Percentiles rank a stretch among this genome's conserved stretches.
These are phyloP conservation scores for Colletotrichum sp. DNA, from an alignment of 2,329 filamentous ascomycete species.

Conservation along the genomic window DNA sequence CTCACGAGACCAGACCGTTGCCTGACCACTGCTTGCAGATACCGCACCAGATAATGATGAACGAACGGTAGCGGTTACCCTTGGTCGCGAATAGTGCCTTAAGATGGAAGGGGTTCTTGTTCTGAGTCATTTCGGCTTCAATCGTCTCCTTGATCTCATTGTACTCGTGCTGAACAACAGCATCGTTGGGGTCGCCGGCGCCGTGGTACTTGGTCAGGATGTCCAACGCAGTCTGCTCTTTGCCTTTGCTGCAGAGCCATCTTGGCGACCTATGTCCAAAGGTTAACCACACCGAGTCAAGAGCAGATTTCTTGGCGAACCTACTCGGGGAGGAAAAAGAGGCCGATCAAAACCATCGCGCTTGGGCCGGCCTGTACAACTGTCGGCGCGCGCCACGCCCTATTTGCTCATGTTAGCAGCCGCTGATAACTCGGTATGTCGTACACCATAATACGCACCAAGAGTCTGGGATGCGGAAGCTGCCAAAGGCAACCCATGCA, in stretches of 20 bases:
- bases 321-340: constrained; percentile 15
- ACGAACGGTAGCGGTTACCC: constrained; percentile 36
- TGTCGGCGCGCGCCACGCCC: constrained; percentile 14
- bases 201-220: constrained; percentile 65
- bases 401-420: background rate
- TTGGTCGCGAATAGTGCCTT: constrained; percentile 29
- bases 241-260: constrained; percentile 18
- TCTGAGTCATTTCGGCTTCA: constrained; percentile 38
- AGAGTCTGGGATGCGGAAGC: constrained; percentile 21
- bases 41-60: constrained; percentile 45
- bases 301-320: background rate
- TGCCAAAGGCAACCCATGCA: constrained; percentile 42
- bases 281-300: background rate
- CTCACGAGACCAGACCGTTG: background rate
- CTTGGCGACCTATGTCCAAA: background rate
- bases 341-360: constrained; percentile 12
- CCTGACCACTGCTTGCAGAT: constrained; percentile 46
- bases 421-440: background rate
- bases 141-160: constrained; percentile 44
- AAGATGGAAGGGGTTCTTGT: constrained; percentile 25
- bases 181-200: constrained; percentile 56
- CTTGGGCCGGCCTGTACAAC: constrained; percentile 8
- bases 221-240: constrained; percentile 48
- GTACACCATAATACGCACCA: background rate
- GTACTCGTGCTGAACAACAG: constrained; percentile 59